Percentiles rank a stretch among this genome's conserved stretches.
Evolutionary conservation across 163 green algal species (phyloP).

Genomic region (Chlamydomonas reinhardtii): DNA sequence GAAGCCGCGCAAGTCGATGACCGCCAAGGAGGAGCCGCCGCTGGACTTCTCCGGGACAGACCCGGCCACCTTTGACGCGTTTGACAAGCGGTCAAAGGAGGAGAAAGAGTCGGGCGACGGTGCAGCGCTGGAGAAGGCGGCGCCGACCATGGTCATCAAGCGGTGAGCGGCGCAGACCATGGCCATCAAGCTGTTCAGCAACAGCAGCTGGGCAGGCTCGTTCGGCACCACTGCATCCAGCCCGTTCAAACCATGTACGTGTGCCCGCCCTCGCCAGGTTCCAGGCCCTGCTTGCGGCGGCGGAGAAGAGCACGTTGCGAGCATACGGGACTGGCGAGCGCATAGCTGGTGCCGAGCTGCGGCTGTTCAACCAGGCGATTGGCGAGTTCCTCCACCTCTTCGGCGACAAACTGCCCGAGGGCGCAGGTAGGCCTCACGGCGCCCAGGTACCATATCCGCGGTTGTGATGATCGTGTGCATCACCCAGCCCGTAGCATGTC

Average conservation of each 20-base stretch:
- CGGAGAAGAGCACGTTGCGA: not conserved
- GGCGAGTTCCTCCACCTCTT: not conserved
- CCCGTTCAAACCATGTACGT: too few species aligned
- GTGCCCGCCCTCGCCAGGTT: not conserved
- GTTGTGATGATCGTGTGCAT: too few species aligned
- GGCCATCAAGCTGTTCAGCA: not conserved
- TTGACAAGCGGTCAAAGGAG: too few species aligned
- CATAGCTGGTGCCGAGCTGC: not conserved
- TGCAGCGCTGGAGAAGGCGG: too few species aligned
- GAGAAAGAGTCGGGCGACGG: too few species aligned
- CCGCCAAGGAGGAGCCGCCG: not conserved
- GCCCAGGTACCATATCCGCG: too few species aligned
- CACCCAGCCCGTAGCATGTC: too few species aligned
- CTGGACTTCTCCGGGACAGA: slow-evolving; percentile 17
- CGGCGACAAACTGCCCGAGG: not conserved
- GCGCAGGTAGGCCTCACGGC: not conserved
- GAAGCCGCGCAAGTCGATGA: not conserved
- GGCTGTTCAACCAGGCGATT: not conserved
- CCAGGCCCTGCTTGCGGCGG: not conserved
- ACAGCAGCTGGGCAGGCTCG: too few species aligned
- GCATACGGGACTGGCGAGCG: not conserved
- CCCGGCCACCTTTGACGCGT: too few species aligned
- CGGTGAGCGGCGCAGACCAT: not conserved
- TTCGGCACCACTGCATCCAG: too few species aligned
- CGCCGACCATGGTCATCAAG: not conserved